Evolutionary conservation across 2,329 filamentous ascomycete genomes (phyloP), one percentile per base, ranked within the genome.

Genomic region (Venturia aucupariae): DNA sequence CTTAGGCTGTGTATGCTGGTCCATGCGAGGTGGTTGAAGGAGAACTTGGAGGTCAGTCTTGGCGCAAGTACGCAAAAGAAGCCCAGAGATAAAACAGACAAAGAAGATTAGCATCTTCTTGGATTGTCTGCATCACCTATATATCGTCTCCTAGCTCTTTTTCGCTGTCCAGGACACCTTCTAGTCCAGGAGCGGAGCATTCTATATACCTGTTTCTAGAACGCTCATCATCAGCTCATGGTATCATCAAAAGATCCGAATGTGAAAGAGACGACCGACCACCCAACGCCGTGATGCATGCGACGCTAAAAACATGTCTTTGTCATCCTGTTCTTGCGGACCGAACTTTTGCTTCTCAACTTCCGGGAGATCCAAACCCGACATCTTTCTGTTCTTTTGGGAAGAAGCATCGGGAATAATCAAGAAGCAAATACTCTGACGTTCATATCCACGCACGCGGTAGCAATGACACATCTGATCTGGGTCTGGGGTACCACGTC

Each of bases 391-490:
- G 4, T 35, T 35, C 51, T 27, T 57, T 27, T 19, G 30, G 10
- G 30, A 8, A 15, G 30, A 35, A 11, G 1, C 4, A 35, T 35
- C 51, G 17, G 22, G 19, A 57, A 19, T 15, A 51, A 8, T 63
- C 32, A 63, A 13, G 62, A 80, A 57, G 90, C 90, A 78, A 93
- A 95, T 63, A 95, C 85, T 70, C 89, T 83, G 67, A 95, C 84
- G 68, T 86, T 90, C 72, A 86, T 78, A 78, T 96, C 90, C 65
- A 96, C 90, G 72, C 91, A 90, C 42, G 90, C 91, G 2, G 91
- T 95, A 10, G 91, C 92, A 70, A 96, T 88, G 22, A 96, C 87
- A 73, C 91, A 95, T 67, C 90, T 83, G 67, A 95, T 91, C 68
- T 86, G 86, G 59, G 85, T 80, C 65, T 79, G 79, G 5, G 24